Evolutionary conservation across 2,329 filamentous ascomycete species (phyloP).

Genomic region (Knufia petricola): DNA sequence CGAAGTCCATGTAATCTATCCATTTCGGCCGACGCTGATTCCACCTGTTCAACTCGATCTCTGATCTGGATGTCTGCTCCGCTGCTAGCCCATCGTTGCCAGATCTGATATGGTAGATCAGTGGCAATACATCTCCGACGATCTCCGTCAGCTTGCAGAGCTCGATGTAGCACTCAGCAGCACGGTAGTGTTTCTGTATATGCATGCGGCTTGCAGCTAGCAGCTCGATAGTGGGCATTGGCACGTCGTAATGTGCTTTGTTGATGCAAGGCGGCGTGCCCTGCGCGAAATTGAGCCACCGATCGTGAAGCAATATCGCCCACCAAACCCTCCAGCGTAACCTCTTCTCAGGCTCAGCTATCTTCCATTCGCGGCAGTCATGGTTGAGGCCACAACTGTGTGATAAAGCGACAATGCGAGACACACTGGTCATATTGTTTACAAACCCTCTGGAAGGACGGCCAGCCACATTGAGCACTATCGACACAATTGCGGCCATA

Average conservation of each 20-base stretch:
- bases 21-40: constrained; percentile 37
- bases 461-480: constrained; percentile 50
- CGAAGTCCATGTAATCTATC: constrained; percentile 29
- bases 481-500: constrained; percentile 48
- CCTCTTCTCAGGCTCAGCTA: constrained; percentile 42
- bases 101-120: constrained; percentile 37
- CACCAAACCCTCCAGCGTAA: constrained; percentile 47
- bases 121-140: constrained; percentile 36
- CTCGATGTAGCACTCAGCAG: constrained; percentile 44
- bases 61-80: constrained; percentile 37
- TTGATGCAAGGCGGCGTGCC: constrained; percentile 46
- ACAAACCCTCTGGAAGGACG: constrained; percentile 34
- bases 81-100: constrained; percentile 35
- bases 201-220: constrained; percentile 29
- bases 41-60: constrained; percentile 38
- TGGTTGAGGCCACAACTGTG: constrained; percentile 49
- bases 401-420: constrained; percentile 44
- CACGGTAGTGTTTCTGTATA: constrained; percentile 34
- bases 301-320: constrained; percentile 48
- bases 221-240: constrained; percentile 40
- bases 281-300: constrained; percentile 48
- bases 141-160: constrained; percentile 43
- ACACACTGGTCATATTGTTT: constrained; percentile 44
- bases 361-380: constrained; percentile 45
- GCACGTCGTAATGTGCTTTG: constrained; percentile 47